Evolutionary conservation across 2,329 filamentous ascomycete species (phyloP).

Genomic region (Paecilomyces formosus): DNA sequence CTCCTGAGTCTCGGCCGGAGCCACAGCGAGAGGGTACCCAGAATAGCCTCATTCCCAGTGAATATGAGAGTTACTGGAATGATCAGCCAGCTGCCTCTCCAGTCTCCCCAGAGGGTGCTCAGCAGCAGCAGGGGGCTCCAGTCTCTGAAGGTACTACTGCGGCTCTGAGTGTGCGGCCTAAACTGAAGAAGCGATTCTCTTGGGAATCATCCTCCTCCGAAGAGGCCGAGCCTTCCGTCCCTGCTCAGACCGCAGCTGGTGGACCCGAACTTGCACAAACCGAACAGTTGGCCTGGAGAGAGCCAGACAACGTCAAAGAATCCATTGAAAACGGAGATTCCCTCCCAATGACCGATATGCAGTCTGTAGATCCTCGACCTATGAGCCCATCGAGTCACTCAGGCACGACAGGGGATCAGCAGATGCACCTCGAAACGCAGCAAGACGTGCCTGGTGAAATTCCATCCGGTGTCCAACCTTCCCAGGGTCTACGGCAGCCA

Average conservation of each 20-base stretch:
- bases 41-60: constrained; percentile 23
- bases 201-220: constrained; percentile 26
- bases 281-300: neutral
- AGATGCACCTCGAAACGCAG: neutral
- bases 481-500: constrained; percentile 5
- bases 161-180: constrained; percentile 11
- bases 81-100: constrained; percentile 9
- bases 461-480: neutral
- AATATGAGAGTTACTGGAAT: constrained; percentile 33
- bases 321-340: neutral
- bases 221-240: neutral
- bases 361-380: neutral
- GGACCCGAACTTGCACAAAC: neutral
- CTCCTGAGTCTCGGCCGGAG: constrained; percentile 8
- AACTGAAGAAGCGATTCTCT: constrained; percentile 34
- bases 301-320: neutral
- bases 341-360: neutral
- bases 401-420: neutral
- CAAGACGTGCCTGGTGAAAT: neutral
- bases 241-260: neutral
- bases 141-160: constrained; percentile 5
- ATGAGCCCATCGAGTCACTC: neutral
- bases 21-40: constrained; percentile 7
- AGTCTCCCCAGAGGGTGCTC: constrained; percentile 8
- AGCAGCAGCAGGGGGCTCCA: constrained; percentile 7